Evolutionary conservation across 768 basidiomycete genomes (phyloP), one percentile per base, ranked within the genome.

Genomic region (Saitozyma sp.): DNA sequence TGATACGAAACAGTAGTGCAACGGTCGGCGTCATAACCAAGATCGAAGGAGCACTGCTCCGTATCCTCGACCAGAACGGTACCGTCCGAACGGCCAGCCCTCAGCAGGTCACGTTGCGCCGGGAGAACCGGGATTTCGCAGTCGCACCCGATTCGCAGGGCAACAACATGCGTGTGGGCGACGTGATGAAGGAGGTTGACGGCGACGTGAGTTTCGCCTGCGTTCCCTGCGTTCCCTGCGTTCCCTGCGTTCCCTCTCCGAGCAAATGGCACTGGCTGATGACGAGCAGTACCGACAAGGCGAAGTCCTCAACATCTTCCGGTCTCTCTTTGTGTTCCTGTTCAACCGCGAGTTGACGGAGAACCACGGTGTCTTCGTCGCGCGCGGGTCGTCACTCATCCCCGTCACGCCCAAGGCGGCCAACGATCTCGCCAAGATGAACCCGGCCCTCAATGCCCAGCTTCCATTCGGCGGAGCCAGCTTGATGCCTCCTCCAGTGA

Each of bases 21-120:
- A 95, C 93, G 6, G 92, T 93, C 42, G 96, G 93, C 77, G 92
- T 98, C 63, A 96, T 98, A 66, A 96, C 89, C 85, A 94, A 95
- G 79, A 94, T 93, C 1, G 96, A 98, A 77, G 88, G 92, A 13
- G 92, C 92, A 75, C 88, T 92, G 8, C 92, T 99, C 86, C 91
- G 93, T 59, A 89, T 99, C 2, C 84, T 99, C 56, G 95, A 98
- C 74, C 96, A 98, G 76, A 89, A 91, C 69, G 91, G 92, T 1
- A 88, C 91, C 80, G 85, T 90, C 14, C 89, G 92, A 14, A 84
- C 89, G 8, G 89, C 98, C 6, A 89, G 91, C 72, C 93, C 95
- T 6, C 91, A 93, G 65, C 94, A 98, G 73, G 94, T 99, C 63
- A 89, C 90, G 8, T 90, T 92, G 87, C 87, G 92, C 17, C 85